A percentile compares a stretch with the other conserved stretches of the same genome.
These are phyloP conservation scores for Acorus gramineus DNA, from an alignment of 106 monocot genomes.

Conservation along the genomic window DNA sequence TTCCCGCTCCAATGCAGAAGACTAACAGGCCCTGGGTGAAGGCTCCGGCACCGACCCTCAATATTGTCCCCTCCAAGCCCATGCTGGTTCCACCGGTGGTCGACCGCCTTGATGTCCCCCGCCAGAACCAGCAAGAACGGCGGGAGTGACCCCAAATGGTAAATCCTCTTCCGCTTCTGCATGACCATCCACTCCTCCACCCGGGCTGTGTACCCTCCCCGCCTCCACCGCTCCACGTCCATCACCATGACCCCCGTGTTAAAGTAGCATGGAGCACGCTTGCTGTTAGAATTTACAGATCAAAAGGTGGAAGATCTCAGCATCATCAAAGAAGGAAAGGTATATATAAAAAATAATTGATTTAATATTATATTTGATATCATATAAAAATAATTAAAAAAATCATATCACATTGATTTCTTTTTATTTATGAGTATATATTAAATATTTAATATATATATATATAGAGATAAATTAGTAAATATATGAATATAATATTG, in stretches of 20 bases:
- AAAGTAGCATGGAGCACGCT: constrained; percentile 1
- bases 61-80: constrained; percentile 4
- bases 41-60: constrained; percentile 1
- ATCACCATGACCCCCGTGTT: constrained; percentile 8
- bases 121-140: constrained; percentile 3
- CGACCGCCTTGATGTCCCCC: constrained; percentile 3
- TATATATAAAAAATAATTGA: too few relatives aligned
- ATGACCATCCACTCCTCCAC: constrained; percentile 6
- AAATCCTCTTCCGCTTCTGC: constrained; percentile 6
- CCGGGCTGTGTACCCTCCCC: not conserved
- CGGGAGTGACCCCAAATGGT: constrained; percentile 2
- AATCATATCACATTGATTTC: too few relatives aligned
- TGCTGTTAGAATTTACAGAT: not conserved
- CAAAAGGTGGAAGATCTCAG: not conserved
- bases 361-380: too few relatives aligned
- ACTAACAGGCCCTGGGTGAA: constrained; percentile 2
- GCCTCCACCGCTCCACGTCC: constrained; percentile 7
- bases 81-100: constrained; percentile 7
- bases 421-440: too few relatives aligned
- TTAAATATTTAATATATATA: too few relatives aligned
- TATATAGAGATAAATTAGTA: too few relatives aligned
- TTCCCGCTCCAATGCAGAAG: constrained; percentile 8
- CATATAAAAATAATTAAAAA: too few relatives aligned
- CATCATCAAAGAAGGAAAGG: too few relatives aligned
- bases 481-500: too few relatives aligned